These are phyloP conservation scores for Brassica nigra DNA, from an alignment of 345 rosid genomes.

Conservation along the genomic window DNA sequence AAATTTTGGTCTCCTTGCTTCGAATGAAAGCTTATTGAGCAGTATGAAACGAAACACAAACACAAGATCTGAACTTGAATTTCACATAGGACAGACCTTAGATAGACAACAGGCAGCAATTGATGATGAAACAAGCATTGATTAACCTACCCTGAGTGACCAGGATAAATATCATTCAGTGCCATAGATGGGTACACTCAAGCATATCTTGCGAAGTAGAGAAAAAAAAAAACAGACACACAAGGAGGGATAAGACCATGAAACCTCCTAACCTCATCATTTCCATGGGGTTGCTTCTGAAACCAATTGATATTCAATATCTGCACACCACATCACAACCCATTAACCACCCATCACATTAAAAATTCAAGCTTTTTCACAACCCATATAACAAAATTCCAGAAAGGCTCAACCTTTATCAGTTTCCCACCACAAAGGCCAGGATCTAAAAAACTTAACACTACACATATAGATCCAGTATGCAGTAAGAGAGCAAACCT, in stretches of 20 bases:
- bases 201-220: background rate
- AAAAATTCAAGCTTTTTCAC: background rate
- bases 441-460: background rate
- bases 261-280: background rate
- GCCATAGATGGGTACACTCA: background rate
- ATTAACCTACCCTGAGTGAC: background rate
- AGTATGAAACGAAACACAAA: background rate
- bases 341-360: background rate
- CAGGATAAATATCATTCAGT: background rate
- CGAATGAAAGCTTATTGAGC: background rate
- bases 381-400: background rate
- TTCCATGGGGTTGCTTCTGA: slow-evolving; percentile 12
- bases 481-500: slow-evolving; percentile 49
- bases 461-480: slow-evolving; percentile 5
- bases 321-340: background rate
- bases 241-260: background rate
- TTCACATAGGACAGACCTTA: background rate
- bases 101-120: background rate
- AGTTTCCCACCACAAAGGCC: background rate
- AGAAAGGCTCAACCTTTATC: background rate
- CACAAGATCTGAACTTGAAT: background rate
- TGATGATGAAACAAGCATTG: background rate
- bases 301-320: slow-evolving; percentile 10
- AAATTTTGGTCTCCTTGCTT: background rate
- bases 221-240: background rate